Percentiles rank a stretch among this genome's conserved stretches.
Conservation (phyloP, 495 filamentous ascomycete species). For the Talaromyces thailandensis region DNA sequence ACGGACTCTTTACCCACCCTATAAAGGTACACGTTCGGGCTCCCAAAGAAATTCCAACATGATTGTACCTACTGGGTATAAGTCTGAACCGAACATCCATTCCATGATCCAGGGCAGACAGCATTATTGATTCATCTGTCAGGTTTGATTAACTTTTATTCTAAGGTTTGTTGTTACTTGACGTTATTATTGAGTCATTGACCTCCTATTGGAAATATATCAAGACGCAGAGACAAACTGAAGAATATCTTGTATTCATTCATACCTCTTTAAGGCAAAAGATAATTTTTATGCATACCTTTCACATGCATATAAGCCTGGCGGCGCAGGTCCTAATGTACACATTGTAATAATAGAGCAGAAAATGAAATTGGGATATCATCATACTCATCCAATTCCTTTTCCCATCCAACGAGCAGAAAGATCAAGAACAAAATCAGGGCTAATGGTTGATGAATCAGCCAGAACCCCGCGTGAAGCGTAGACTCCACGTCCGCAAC, state of each 20-base stretch:
- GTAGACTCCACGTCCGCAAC: conserved; percentile 55
- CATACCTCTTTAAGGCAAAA: not conserved
- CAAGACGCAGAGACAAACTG: not conserved
- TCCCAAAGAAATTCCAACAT: not conserved
- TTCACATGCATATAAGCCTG: not conserved
- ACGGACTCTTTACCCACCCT: too few species aligned
- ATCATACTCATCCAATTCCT: not conserved
- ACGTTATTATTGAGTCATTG: too few species aligned
- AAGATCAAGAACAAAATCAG: not conserved
- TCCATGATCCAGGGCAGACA: not conserved
- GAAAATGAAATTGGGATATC: not conserved
- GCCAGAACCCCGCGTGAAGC: not conserved
- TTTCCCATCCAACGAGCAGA: not conserved
- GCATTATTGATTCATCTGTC: not conserved
- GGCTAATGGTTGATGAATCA: not conserved
- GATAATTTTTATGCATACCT: not conserved
- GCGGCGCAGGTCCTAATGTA: not conserved
- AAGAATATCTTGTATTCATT: not conserved
- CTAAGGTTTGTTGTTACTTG: not conserved
- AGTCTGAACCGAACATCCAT: not conserved
- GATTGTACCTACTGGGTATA: not conserved
- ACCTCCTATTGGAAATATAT: too few species aligned
- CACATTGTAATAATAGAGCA: not conserved
- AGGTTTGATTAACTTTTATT: not conserved
- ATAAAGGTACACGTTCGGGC: not conserved